These are phyloP conservation scores for Knoxdaviesia proteae DNA, from an alignment of 2,329 filamentous ascomycete genomes.

Conservation along the genomic window DNA sequence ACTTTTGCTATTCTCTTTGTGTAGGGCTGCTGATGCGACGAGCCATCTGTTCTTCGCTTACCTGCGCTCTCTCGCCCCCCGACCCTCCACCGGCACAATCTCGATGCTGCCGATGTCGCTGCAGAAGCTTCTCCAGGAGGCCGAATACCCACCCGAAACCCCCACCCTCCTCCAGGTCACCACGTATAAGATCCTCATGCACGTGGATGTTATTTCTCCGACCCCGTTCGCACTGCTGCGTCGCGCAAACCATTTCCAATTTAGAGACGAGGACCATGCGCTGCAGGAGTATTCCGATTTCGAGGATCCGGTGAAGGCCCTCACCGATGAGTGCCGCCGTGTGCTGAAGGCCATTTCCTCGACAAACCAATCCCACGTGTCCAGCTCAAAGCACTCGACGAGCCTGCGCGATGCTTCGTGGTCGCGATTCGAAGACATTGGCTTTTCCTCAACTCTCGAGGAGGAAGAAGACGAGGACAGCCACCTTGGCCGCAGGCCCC, in stretches of 20 bases:
- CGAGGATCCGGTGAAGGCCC: constrained; percentile 67
- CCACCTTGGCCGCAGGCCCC: constrained; percentile 14
- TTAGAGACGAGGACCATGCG: constrained; percentile 70
- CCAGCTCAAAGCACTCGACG: constrained; percentile 48
- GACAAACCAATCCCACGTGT: constrained; percentile 65
- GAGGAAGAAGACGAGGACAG: constrained; percentile 45
- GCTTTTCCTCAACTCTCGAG: constrained; percentile 59
- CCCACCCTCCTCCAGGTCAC: constrained; percentile 57
- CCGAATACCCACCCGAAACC: constrained; percentile 74
- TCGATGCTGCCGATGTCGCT: constrained; percentile 75
- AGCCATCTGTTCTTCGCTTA: constrained; percentile 98
- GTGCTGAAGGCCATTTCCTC: constrained; percentile 77
- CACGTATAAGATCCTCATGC: constrained; percentile 87
- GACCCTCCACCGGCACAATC: constrained; percentile 49
- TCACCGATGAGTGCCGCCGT: constrained; percentile 85
- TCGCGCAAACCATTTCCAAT: constrained; percentile 86
- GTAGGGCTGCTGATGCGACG: constrained; percentile 76
- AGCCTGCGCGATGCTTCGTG: constrained; percentile 71
- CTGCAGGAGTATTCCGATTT: constrained; percentile 72
- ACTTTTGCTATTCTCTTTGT: constrained; percentile 11
- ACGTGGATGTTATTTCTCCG: constrained; percentile 83
- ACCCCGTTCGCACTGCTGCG: constrained; percentile 83
- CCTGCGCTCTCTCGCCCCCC: constrained; percentile 70
- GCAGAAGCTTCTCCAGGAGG: constrained; percentile 75
- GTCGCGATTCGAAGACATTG: constrained; percentile 92